phyloP scores from a whole-genome alignment of 805 yeast genomes.

The Wickerhamiella vanderwaltii region DNA sequence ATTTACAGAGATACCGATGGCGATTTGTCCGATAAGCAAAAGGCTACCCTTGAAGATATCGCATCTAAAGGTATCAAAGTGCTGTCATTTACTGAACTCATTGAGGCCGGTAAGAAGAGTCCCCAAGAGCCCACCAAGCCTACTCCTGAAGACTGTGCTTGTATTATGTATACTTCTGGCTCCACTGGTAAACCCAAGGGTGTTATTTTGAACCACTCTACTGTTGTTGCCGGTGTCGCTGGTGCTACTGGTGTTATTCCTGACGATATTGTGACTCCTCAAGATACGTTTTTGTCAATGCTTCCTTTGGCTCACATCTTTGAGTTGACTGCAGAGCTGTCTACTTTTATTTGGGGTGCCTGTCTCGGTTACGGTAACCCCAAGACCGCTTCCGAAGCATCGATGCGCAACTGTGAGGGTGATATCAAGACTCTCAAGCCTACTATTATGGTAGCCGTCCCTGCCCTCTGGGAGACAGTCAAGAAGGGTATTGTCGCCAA shows the following conservation, averaged over 20 bases:
- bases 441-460: slow-evolving; percentile 94
- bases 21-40: slow-evolving; percentile 45
- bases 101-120: slow-evolving; percentile 48
- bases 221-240: slow-evolving; percentile 71
- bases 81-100: slow-evolving; percentile 50
- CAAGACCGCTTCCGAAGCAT: slow-evolving; percentile 74
- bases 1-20: slow-evolving; percentile 47
- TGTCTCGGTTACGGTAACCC: slow-evolving; percentile 82
- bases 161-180: slow-evolving; percentile 83
- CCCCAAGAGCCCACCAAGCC: slow-evolving; percentile 37
- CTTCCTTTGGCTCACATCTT: slow-evolving; percentile 95
- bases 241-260: slow-evolving; percentile 63
- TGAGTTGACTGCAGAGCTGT: slow-evolving; percentile 78
- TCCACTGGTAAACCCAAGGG: slow-evolving; percentile 82
- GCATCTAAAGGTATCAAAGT: slow-evolving; percentile 66
- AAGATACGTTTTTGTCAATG: slow-evolving; percentile 73
- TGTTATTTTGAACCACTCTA: slow-evolving; percentile 54
- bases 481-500: slow-evolving; percentile 82
- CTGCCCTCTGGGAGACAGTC: slow-evolving; percentile 95
- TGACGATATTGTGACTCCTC: slow-evolving; percentile 35
- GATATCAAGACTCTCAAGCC: slow-evolving; percentile 83
- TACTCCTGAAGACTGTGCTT: slow-evolving; percentile 46
- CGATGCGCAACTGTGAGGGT: slow-evolving; percentile 74
- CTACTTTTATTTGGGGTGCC: slow-evolving; percentile 80
- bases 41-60: slow-evolving; percentile 43